Evolutionary conservation across 805 yeast genomes (phyloP).

Genomic region (Candida palmyrensis): DNA sequence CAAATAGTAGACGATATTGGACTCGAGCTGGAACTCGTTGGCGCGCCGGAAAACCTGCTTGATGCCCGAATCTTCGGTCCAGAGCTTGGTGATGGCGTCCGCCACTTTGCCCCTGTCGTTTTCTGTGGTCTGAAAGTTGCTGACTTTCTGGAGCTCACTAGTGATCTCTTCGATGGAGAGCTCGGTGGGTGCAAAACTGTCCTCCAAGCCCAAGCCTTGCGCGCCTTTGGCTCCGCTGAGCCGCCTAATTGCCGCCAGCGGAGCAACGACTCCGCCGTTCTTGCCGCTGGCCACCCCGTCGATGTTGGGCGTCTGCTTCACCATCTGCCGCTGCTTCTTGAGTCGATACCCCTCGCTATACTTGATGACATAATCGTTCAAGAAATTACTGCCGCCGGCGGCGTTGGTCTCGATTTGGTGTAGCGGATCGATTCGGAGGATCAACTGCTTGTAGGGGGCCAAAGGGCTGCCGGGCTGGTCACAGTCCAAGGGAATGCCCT

Average conservation of each 20-base stretch:
- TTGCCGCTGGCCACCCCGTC: background rate
- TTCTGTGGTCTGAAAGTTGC: slow-evolving; percentile 9
- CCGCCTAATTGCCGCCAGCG: too few relatives aligned
- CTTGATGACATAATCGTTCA: slow-evolving; percentile 59
- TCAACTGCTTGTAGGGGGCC: slow-evolving; percentile 40
- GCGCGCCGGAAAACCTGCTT: slow-evolving; percentile 51
- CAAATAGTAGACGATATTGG: slow-evolving; percentile 77
- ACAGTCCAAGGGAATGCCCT: slow-evolving; percentile 61
- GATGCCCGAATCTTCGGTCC: slow-evolving; percentile 71
- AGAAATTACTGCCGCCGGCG: slow-evolving; percentile 62
- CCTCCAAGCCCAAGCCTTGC: background rate
- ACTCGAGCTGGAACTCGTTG: slow-evolving; percentile 80
- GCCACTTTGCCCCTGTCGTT: slow-evolving; percentile 53
- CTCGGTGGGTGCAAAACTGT: background rate
- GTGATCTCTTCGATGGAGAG: slow-evolving; percentile 7
- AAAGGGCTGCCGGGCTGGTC: slow-evolving; percentile 50
- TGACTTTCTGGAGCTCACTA: slow-evolving; percentile 4
- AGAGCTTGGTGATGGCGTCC: slow-evolving; percentile 58
- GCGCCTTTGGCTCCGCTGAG: background rate
- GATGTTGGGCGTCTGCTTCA: slow-evolving; percentile 12
- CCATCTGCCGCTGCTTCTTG: slow-evolving; percentile 47
- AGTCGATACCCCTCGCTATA: slow-evolving; percentile 53
- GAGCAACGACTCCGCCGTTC: background rate
- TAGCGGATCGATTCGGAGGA: slow-evolving; percentile 54
- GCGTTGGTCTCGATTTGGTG: slow-evolving; percentile 58